phyloP scores from a whole-genome alignment of 2,329 filamentous ascomycete genomes.

The Thielaviopsis musarum region DNA sequence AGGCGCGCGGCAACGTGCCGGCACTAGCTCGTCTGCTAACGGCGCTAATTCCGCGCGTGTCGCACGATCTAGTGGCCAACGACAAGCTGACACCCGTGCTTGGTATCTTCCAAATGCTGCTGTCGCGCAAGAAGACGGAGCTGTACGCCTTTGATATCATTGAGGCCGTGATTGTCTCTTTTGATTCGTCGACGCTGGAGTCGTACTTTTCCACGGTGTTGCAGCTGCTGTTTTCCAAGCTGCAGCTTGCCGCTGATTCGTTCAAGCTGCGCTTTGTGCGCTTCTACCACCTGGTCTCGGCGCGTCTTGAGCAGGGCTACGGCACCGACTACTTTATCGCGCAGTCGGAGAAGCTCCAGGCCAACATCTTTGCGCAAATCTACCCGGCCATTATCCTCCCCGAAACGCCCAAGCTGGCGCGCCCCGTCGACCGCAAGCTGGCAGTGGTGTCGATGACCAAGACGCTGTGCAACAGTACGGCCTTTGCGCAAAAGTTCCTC shows the following conservation, averaged over 20 bases:
- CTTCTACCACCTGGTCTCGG: slow-evolving; percentile 86
- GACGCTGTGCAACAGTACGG: slow-evolving; percentile 69
- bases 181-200: slow-evolving; percentile 52
- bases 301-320: slow-evolving; percentile 60
- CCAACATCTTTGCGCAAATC: slow-evolving; percentile 63
- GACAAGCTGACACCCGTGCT: slow-evolving; percentile 77
- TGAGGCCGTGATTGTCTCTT: slow-evolving; percentile 57
- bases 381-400: slow-evolving; percentile 79
- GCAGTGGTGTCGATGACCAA: slow-evolving; percentile 89
- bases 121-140: slow-evolving; percentile 70
- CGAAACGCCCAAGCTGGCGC: slow-evolving; percentile 72
- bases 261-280: slow-evolving; percentile 78
- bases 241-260: slow-evolving; percentile 54
- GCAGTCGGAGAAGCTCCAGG: slow-evolving; percentile 67
- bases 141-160: slow-evolving; percentile 77
- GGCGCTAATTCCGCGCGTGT: slow-evolving; percentile 65
- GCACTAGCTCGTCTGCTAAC: slow-evolving; percentile 72
- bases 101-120: slow-evolving; percentile 88
- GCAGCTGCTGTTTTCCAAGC: slow-evolving; percentile 61
- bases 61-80: slow-evolving; percentile 53
- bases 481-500: slow-evolving; percentile 65
- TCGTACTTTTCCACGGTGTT: slow-evolving; percentile 67
- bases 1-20: slow-evolving; percentile 81
- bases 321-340: slow-evolving; percentile 85
- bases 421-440: slow-evolving; percentile 79